Evolutionary conservation across 495 filamentous ascomycete genomes (phyloP).

Genomic region (Xylaria telfairii): DNA sequence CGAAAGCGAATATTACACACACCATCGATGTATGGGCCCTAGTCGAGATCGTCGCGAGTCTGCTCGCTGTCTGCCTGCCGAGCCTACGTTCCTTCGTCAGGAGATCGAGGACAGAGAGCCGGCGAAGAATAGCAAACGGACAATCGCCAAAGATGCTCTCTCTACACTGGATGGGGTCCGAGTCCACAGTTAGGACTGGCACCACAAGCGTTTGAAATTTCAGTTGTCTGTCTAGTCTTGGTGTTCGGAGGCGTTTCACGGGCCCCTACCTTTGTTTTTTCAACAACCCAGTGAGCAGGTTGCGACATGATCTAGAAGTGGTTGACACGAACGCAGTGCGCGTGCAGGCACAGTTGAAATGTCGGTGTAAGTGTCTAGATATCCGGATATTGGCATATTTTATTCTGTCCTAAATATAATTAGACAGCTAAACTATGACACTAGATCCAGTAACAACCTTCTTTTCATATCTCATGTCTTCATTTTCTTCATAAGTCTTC

Average conservation of each 20-base stretch:
- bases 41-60: constrained; percentile 41
- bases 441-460: not conserved
- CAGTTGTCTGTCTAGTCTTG: not conserved
- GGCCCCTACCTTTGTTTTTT: not conserved
- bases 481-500: constrained; percentile 9
- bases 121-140: constrained; percentile 6
- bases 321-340: not conserved
- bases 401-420: not conserved
- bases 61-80: constrained; percentile 33
- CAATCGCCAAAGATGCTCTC: not conserved
- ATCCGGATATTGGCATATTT: not conserved
- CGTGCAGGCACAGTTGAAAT: not conserved
- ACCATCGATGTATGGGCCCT: constrained; percentile 47
- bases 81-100: constrained; percentile 28
- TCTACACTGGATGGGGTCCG: constrained; percentile 17
- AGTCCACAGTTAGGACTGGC: constrained; percentile 4
- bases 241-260: not conserved
- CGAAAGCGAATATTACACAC: constrained; percentile 42
- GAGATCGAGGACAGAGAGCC: constrained; percentile 8
- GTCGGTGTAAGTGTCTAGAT: not conserved
- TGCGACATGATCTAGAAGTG: not conserved
- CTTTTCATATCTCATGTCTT: constrained; percentile 13
- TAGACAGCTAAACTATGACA: constrained; percentile 3
- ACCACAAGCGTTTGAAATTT: not conserved
- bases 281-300: not conserved